phyloP scores from a whole-genome alignment of 2,329 filamentous ascomycete species.

The Hypoxylon sp. region DNA sequence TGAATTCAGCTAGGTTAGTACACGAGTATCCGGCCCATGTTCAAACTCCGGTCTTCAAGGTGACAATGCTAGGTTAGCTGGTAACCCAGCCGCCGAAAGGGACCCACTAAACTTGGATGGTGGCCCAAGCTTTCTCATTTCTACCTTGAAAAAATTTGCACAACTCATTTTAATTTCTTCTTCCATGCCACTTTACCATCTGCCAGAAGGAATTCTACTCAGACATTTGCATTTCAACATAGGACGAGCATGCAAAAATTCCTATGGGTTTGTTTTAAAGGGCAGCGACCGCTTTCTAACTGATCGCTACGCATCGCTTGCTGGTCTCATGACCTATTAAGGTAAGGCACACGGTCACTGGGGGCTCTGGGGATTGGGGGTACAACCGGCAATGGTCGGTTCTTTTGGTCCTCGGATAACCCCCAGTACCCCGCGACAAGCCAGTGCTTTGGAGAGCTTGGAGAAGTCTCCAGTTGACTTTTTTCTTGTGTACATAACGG shows the following conservation, averaged over 20 bases:
- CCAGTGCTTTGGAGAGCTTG: conserved; percentile 23
- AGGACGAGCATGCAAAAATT: conserved; percentile 2
- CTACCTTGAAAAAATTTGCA: conserved; percentile 31
- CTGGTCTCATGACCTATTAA: conserved; percentile 18
- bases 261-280: background rate
- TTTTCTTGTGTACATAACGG: background rate
- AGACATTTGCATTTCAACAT: background rate
- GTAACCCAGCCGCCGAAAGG: too few species aligned
- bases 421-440: conserved; percentile 42
- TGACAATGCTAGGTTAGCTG: background rate
- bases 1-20: too few species aligned
- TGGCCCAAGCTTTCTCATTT: conserved; percentile 35
- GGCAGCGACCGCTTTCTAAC: conserved; percentile 4
- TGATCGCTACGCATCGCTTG: conserved; percentile 4
- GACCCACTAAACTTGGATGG: background rate
- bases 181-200: conserved; percentile 17
- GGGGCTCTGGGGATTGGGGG: conserved; percentile 11
- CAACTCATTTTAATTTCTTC: conserved; percentile 31
- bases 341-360: conserved; percentile 17
- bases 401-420: conserved; percentile 21
- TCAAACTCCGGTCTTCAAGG: background rate
- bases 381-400: conserved; percentile 45
- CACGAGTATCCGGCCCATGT: background rate
- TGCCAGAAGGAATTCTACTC: conserved; percentile 2
- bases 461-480: conserved; percentile 32